These are phyloP conservation scores for Striga hermonthica DNA, from an alignment of 305 asterid species.

Conservation along the genomic window DNA sequence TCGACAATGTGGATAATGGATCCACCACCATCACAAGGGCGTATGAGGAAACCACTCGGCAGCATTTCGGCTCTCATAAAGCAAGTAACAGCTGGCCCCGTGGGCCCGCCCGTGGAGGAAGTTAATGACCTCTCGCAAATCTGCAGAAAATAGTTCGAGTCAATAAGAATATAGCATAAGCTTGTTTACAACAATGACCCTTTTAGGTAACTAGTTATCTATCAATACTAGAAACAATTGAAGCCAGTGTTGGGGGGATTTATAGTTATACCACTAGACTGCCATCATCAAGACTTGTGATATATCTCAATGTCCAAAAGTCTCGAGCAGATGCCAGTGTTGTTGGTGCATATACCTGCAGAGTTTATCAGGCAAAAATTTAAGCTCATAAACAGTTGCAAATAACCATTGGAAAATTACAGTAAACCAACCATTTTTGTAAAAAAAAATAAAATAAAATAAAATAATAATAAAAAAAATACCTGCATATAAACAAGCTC, in stretches of 20 bases:
- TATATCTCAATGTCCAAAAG: conserved; percentile 86
- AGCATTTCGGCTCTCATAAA: conserved; percentile 89
- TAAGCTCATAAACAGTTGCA: background rate
- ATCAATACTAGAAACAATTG: background rate
- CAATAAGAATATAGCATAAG: background rate
- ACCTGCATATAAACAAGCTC: conserved; percentile 96
- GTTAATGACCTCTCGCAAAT: conserved; percentile 93
- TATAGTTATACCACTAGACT: conserved; percentile 55
- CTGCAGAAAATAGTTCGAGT: conserved; percentile 35
- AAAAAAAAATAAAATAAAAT: too few species aligned
- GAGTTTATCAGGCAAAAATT: background rate
- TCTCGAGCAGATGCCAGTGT: conserved; percentile 95
- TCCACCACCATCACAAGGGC: conserved; percentile 98
- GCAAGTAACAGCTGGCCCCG: conserved; percentile 74
- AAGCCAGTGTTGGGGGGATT: conserved; percentile 4
- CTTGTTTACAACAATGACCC: too few species aligned
- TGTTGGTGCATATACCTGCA: conserved; percentile 88
- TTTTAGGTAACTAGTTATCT: too few species aligned
- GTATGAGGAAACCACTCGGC: conserved; percentile 88
- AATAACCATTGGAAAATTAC: background rate
- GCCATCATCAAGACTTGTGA: conserved; percentile 82
- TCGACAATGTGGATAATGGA: conserved; percentile 91
- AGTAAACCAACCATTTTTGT: background rate
- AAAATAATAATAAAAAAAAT: conserved; percentile 9
- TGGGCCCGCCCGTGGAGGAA: conserved; percentile 73